Conservation (phyloP, 2,329 filamentous ascomycete species). For the Aspergillus pseudotamarii region DNA sequence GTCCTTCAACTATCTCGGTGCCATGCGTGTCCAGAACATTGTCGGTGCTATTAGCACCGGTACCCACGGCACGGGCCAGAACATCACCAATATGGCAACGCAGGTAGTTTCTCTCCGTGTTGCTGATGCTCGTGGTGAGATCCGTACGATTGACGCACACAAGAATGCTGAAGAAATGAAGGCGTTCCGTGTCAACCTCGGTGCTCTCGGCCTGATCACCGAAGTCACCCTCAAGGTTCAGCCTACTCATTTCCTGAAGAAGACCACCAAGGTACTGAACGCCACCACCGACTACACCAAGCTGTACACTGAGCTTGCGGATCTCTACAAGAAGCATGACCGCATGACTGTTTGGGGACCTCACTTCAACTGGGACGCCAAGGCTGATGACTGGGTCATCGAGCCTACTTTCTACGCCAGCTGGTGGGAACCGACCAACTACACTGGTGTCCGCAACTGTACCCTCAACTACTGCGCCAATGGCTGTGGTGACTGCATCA, state of each 20-base stretch:
- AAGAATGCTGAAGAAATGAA: constrained; percentile 20
- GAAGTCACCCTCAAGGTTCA: constrained; percentile 23
- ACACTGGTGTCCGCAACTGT: constrained; percentile 22
- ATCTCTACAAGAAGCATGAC: constrained; percentile 18
- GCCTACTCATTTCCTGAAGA: constrained; percentile 6
- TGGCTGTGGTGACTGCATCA: constrained; percentile 23
- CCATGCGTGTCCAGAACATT: constrained; percentile 23
- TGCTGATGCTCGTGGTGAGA: constrained; percentile 20
- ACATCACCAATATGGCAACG: constrained; percentile 17
- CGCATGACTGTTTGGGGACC: constrained; percentile 22
- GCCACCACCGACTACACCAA: constrained; percentile 17
- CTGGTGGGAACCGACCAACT: constrained; percentile 22
- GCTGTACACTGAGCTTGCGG: constrained; percentile 15
- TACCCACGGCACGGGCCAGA: constrained; percentile 22
- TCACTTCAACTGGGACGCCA: constrained; percentile 20
- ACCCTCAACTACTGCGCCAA: constrained; percentile 26
- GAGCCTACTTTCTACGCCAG: constrained; percentile 15
- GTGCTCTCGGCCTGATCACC: constrained; percentile 24
- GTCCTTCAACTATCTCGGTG: constrained; percentile 21
- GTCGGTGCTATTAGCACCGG: constrained; percentile 23
- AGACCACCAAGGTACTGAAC: constrained; percentile 10
- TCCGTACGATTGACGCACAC: constrained; percentile 15
- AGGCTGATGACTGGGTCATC: constrained; percentile 13
- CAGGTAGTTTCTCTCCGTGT: constrained; percentile 21
- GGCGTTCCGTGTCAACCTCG: constrained; percentile 22